Evolutionary conservation across 2,329 filamentous ascomycete species (phyloP).

Genomic region (Domatiomyces catenatus): DNA sequence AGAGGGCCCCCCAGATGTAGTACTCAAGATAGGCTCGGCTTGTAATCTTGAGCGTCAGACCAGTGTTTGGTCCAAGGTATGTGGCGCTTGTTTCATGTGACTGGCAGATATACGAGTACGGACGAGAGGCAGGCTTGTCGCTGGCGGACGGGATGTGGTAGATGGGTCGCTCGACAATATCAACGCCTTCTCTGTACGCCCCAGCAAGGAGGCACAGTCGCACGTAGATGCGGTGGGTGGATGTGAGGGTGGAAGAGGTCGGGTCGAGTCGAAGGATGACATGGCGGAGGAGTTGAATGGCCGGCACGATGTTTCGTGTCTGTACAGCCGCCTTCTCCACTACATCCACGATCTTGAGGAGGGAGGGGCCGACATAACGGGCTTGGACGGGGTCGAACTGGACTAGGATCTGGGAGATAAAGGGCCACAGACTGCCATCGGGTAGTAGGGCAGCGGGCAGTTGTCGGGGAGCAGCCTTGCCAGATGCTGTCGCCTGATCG

Average conservation of each 20-base stretch:
- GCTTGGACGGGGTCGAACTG: slow-evolving; percentile 36
- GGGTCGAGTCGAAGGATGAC: slow-evolving; percentile 32
- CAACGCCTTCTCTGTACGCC: slow-evolving; percentile 25
- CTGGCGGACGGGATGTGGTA: slow-evolving; percentile 25
- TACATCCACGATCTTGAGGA: slow-evolving; percentile 24
- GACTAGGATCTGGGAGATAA: slow-evolving; percentile 36
- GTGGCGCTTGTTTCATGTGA: slow-evolving; percentile 18
- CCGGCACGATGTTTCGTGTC: slow-evolving; percentile 23
- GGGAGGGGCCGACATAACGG: slow-evolving; percentile 29
- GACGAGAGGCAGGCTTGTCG: slow-evolving; percentile 11
- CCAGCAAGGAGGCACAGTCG: slow-evolving; percentile 29
- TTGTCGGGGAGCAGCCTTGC: slow-evolving; percentile 20
- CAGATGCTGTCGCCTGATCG: slow-evolving; percentile 20
- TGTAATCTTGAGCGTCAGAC: slow-evolving; percentile 27
- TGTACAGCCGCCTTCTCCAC: slow-evolving; percentile 22
- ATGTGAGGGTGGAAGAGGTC: slow-evolving; percentile 28
- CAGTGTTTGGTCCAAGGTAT: slow-evolving; percentile 24
- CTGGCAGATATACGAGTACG: slow-evolving; percentile 20
- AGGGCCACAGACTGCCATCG: slow-evolving; percentile 34
- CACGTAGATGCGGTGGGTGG: slow-evolving; percentile 27
- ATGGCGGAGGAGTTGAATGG: slow-evolving; percentile 26
- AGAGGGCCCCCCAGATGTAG: slow-evolving; percentile 48
- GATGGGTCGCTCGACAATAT: slow-evolving; percentile 28
- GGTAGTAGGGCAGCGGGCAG: slow-evolving; percentile 28
- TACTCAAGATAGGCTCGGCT: slow-evolving; percentile 43